Percentiles rank a stretch among this genome's conserved stretches.
Evolutionary conservation across 768 basidiomycete genomes (phyloP).

Genomic region (Lenzites betulinus): DNA sequence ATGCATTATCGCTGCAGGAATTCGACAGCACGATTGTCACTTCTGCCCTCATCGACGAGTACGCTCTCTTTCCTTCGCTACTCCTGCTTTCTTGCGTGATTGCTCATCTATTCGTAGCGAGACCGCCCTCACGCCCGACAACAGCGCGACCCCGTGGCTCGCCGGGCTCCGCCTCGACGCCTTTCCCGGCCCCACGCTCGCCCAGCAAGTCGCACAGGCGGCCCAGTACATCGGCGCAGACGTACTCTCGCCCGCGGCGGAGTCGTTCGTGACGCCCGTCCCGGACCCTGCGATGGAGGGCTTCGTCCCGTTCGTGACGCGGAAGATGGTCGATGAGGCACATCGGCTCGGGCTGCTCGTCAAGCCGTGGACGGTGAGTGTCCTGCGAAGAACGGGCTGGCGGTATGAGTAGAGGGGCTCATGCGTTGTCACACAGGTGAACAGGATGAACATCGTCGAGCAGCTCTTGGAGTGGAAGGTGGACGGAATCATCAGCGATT

Average conservation of each 20-base stretch:
- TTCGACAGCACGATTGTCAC: conserved; percentile 57
- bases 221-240: conserved; percentile 64
- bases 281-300: conserved; percentile 46
- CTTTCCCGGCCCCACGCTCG: conserved; percentile 64
- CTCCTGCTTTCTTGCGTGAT: not conserved
- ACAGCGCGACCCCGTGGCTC: conserved; percentile 62
- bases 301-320: conserved; percentile 60
- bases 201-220: conserved; percentile 65
- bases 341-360: conserved; percentile 64
- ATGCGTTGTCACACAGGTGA: conserved; percentile 45
- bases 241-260: conserved; percentile 64
- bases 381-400: not conserved
- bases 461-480: conserved; percentile 60
- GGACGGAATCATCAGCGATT: conserved; percentile 82
- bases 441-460: conserved; percentile 62
- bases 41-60: conserved; percentile 71
- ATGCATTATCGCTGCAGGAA: no score
- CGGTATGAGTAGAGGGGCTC: not conserved
- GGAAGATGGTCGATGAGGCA: conserved; percentile 66
- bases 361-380: conserved; percentile 73
- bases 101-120: conserved; percentile 32
- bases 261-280: conserved; percentile 40
- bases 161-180: conserved; percentile 62
- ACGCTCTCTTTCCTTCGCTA: conserved; percentile 27
- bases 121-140: conserved; percentile 43